These are phyloP conservation scores for Paraglomus brasilianum DNA, from an alignment of 192 early-diverging fungal genomes.

Conservation along the genomic window DNA sequence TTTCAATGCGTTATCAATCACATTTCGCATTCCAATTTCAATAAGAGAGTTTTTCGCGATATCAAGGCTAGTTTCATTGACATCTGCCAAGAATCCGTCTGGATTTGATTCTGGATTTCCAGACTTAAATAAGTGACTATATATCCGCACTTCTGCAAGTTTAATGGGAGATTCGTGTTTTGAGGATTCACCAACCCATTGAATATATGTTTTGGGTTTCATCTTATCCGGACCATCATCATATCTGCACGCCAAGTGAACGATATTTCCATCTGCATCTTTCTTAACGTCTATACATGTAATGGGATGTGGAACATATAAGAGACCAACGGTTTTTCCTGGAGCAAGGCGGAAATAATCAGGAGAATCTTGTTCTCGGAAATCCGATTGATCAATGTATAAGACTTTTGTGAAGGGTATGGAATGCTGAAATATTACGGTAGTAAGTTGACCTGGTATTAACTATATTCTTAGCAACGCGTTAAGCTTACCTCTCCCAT, in stretches of 20 bases:
- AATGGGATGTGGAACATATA: constrained; percentile 85
- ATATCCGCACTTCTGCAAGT: constrained; percentile 80
- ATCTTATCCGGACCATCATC: constrained; percentile 63
- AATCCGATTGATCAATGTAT: constrained; percentile 97
- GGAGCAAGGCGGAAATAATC: constrained; percentile 95
- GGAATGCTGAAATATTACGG: constrained; percentile 42
- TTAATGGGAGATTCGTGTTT: constrained; percentile 80
- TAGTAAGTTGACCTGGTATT: background rate
- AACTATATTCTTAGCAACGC: background rate
- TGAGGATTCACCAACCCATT: constrained; percentile 92
- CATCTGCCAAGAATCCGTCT: constrained; percentile 88
- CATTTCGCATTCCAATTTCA: constrained; percentile 80
- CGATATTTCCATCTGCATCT: constrained; percentile 77
- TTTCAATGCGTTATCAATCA: constrained; percentile 56
- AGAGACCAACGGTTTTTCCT: constrained; percentile 92
- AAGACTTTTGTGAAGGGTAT: constrained; percentile 90
- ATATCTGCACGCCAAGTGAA: constrained; percentile 79
- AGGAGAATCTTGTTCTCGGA: constrained; percentile 88
- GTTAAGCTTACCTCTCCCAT: constrained; percentile 63
- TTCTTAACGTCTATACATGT: constrained; percentile 76
- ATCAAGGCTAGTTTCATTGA: constrained; percentile 76
- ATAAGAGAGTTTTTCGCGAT: constrained; percentile 69
- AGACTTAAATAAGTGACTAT: constrained; percentile 87
- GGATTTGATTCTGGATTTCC: constrained; percentile 84
- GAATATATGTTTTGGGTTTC: constrained; percentile 98